Conservation (phyloP, 2,329 filamentous ascomycete species). For the Dactylellina leptospora region DNA sequence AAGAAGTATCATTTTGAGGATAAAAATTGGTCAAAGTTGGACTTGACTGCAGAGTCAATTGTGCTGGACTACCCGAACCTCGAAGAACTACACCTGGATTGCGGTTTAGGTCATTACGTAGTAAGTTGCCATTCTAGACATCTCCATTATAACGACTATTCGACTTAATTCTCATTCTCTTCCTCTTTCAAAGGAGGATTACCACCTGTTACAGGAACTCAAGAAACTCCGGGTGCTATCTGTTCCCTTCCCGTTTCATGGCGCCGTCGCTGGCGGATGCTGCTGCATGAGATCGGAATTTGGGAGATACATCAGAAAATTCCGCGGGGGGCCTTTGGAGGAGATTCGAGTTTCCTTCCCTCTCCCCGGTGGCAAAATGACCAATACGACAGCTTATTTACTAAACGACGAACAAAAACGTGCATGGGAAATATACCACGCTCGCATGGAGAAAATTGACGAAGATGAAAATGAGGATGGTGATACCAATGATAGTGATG, state of each 20-base stretch:
- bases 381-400: background rate
- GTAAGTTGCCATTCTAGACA: slow-evolving; percentile 5
- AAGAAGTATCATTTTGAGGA: slow-evolving; percentile 21
- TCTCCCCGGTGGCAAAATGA: background rate
- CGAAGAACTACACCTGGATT: slow-evolving; percentile 19
- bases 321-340: too few species aligned
- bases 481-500: too few species aligned
- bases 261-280: background rate
- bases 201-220: background rate
- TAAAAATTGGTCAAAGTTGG: background rate
- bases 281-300: background rate
- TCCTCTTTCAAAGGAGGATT: background rate
- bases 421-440: too few species aligned
- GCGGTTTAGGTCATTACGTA: background rate
- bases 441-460: too few species aligned
- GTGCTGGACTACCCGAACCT: background rate
- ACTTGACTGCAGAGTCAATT: background rate
- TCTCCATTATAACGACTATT: background rate
- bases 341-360: background rate
- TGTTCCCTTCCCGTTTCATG: slow-evolving; percentile 4
- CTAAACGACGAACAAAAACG: too few species aligned
- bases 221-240: slow-evolving; percentile 4
- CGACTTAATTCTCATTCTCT: background rate
- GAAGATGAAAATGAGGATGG: too few species aligned
- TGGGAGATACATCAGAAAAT: background rate